Base-by-base conservation (phyloP, 306 rosid species). In the Rosa chinensis region DNA sequence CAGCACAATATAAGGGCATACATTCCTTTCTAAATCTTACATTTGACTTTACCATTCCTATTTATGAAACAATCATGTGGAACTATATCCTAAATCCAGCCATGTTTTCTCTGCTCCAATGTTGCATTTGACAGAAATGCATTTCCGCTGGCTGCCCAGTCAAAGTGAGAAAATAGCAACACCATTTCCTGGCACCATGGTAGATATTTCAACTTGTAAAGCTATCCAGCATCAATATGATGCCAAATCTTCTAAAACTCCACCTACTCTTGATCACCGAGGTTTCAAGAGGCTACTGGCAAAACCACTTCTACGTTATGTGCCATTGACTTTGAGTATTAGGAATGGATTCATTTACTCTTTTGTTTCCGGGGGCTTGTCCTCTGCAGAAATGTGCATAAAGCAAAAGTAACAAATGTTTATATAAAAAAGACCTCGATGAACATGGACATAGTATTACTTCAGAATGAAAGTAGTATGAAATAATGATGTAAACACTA, bases 341-440 rank as follows among this genome's bases (percentile, higher is more conserved):
- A 16, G 58, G 28, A 48, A 16, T 14, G 45, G 50, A 49, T 28
- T 37, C 23, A 70, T 25, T 78, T 75, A 81, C 32, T 44, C 48
- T 28, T 78, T 43, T 17, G 63, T 70, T 37, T 77, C 48, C 10
- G 61, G 73, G 80, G 79, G 80, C 76, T 84, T 80, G 23, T 84
- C 80, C 74, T 50, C 87, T 81, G 82, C 82, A 67, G 68, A 84
- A 77, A 50, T 35, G 64, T 64, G 42, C 74, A 45, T 50, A 9
- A 32, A 44, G 49, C 18, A 16, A 21, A 23, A 16, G 25, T 42
- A 25, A 23, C 16, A 73, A 43, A 76, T 23, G 18, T 44, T 17
- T 66, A 39, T 12, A 58, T 32, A 12, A n/a, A 1, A 63, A 32
- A 14, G 44, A 35, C 44, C 10, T 63, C 3, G n/a, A 63, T 63